Conservation (phyloP, 192 early-diverging fungal species). For the Coemansia sp. region DNA sequence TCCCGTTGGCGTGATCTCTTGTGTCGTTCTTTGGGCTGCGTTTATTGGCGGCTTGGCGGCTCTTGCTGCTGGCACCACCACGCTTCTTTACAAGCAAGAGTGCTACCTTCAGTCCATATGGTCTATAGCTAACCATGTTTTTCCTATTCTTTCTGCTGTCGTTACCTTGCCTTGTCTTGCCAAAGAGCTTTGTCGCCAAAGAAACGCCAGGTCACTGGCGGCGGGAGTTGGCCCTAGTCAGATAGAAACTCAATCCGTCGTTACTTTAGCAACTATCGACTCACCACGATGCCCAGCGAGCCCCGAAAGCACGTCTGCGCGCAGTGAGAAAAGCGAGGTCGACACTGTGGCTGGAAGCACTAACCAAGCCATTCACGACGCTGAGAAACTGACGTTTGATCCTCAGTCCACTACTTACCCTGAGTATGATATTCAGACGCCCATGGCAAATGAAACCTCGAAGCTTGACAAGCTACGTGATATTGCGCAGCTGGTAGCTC, state of each 20-base stretch:
- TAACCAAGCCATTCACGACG: not conserved
- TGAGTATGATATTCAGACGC: not conserved
- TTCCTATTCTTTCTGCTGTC: not conserved
- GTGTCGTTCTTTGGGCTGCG: slow-evolving; percentile 19
- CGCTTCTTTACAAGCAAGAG: slow-evolving; percentile 16
- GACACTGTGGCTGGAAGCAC: not conserved
- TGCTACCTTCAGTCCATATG: not conserved
- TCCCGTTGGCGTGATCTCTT: slow-evolving; percentile 18
- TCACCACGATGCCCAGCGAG: not conserved
- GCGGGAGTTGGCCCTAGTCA: not conserved
- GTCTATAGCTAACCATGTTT: not conserved
- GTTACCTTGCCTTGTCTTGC: slow-evolving; percentile 5
- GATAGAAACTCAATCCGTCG: not conserved
- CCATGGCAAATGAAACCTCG: not conserved
- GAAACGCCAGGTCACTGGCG: not conserved
- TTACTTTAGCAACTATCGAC: not conserved
- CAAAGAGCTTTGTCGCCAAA: not conserved
- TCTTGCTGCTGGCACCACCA: slow-evolving; percentile 1
- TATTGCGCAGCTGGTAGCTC: not conserved
- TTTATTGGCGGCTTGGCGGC: slow-evolving; percentile 1
- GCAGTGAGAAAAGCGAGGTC: not conserved
- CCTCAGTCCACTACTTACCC: not conserved
- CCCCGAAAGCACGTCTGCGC: not conserved
- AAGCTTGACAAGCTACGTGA: not conserved
- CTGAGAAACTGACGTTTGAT: not conserved